These are phyloP conservation scores for Oldenlandia corymbosa DNA, from an alignment of 257 asterid genomes.

Conservation along the genomic window DNA sequence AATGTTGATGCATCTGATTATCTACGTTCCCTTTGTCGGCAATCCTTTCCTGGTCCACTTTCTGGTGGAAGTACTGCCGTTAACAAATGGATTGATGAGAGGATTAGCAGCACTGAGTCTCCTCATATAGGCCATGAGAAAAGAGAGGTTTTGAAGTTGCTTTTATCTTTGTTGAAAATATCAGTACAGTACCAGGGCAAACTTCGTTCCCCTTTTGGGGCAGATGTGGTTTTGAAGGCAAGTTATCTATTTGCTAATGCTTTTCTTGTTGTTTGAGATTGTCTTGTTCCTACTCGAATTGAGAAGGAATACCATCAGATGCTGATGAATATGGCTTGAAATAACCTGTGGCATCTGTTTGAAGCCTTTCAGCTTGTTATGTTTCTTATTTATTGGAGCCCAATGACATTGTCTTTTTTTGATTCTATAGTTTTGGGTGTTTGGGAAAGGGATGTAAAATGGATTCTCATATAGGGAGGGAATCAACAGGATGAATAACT, in stretches of 20 bases:
- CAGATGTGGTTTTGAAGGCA: constrained; percentile 68
- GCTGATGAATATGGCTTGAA: background rate
- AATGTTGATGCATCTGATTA: constrained; percentile 43
- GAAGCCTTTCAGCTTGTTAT: background rate
- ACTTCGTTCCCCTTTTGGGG: constrained; percentile 83
- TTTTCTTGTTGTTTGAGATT: background rate
- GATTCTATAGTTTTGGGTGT: background rate
- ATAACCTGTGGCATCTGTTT: background rate
- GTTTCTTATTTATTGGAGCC: no score
- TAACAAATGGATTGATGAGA: constrained; percentile 91
- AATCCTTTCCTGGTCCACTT: constrained; percentile 85
- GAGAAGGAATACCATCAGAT: background rate
- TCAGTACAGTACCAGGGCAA: constrained; percentile 83
- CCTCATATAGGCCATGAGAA: constrained; percentile 45
- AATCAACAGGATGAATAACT: background rate
- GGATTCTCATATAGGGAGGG: constrained; percentile 1
- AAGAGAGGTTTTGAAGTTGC: constrained; percentile 63
- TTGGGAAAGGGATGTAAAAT: background rate
- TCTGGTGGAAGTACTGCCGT: constrained; percentile 75
- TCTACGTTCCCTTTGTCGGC: constrained; percentile 61
- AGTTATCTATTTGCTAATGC: constrained; percentile 4
- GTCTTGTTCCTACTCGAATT: background rate
- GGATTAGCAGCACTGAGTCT: constrained; percentile 44
- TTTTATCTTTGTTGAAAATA: constrained; percentile 72
- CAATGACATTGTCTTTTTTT: background rate